phyloP scores from a whole-genome alignment of 176 grass and related monocot species.

The Phoenix roebelenii region DNA sequence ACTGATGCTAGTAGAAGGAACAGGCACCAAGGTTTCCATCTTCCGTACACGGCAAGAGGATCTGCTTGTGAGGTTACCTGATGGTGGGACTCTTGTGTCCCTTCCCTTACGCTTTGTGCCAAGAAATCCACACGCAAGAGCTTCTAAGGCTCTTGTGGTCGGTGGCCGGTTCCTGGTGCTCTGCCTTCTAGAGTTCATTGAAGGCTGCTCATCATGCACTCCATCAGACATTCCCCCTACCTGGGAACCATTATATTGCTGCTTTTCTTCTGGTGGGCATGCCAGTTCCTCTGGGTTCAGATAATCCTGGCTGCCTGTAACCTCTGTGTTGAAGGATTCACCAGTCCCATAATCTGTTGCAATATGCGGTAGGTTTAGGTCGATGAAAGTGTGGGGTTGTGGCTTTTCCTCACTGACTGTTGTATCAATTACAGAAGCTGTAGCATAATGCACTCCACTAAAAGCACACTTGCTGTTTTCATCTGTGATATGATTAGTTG shows the following conservation, averaged over 20 bases:
- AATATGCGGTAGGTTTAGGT: slow-evolving; percentile 33
- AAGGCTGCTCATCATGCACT: slow-evolving; percentile 17
- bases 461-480: slow-evolving; percentile 14
- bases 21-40: slow-evolving; percentile 19
- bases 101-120: slow-evolving; percentile 49
- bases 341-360: slow-evolving; percentile 18
- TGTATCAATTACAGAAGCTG: slow-evolving; percentile 1
- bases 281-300: slow-evolving; percentile 25
- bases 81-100: slow-evolving; percentile 31
- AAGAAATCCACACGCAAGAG: slow-evolving; percentile 87
- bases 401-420: slow-evolving; percentile 21
- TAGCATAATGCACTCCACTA: slow-evolving; percentile 10
- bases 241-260: slow-evolving; percentile 7
- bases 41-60: slow-evolving; percentile 34
- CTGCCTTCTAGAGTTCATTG: slow-evolving; percentile 37
- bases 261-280: slow-evolving; percentile 8
- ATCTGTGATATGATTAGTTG: slow-evolving; percentile 16
- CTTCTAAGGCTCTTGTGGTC: slow-evolving; percentile 80
- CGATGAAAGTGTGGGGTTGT: slow-evolving; percentile 15
- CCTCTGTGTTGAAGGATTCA: background rate
- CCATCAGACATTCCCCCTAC: slow-evolving; percentile 10
- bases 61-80: slow-evolving; percentile 39
- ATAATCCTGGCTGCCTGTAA: slow-evolving; percentile 17
- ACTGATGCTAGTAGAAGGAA: slow-evolving; percentile 12
- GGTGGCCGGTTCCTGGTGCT: slow-evolving; percentile 78